Evolutionary conservation across 208 protist species (phyloP), one percentile per base, ranked within the genome.

Genomic region (Porcisia hertigi): DNA sequence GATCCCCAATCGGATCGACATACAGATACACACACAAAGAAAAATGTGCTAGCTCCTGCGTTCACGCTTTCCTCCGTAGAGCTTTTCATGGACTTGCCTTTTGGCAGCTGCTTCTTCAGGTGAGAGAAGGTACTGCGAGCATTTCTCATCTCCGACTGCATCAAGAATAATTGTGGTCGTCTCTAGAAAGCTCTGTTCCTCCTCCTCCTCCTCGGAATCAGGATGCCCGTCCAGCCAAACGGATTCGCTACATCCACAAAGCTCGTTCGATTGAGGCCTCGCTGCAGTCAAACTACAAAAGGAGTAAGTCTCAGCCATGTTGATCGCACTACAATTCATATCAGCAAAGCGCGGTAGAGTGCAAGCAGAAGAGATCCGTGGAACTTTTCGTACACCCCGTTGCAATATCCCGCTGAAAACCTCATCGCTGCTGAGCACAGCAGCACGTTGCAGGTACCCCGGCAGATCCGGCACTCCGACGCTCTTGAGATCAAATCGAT

Each of bases 341-440:
- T 72, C 69, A 47, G 53, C 16, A 49, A 72, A 72, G 2, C 30
- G 36, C 25, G 69, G 45, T 23, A 47, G 34, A n/a, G 16, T 18
- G 1, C 30, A 23, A 8, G 34, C 49, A 55, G 34, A 3, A n/a
- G 20, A 25, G 3, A 18, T 5, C 1, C 36, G 3, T 30, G 8
- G 3, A 5, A 54, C 55, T 39, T 65, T 73, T 30, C 57, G 70
- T 41, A 57, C 54, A 45, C 36, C 30, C 23, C 69, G 54, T 41
- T 62, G 23, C 30, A 14, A 58, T 9, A 76, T 67, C 20, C 11
- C n/a, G 11, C 64, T 59, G 30, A 45, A 73, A 43, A 81, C 41
- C 1, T 64, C 63, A 36, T 81, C 76, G 52, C 70, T 76, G 41
- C 76, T 73, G 14, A 76, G 54, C 53, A 72, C 52, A 18, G 49